Conservation (phyloP, 352 stramenopile species). For the Albugo laibachii region DNA sequence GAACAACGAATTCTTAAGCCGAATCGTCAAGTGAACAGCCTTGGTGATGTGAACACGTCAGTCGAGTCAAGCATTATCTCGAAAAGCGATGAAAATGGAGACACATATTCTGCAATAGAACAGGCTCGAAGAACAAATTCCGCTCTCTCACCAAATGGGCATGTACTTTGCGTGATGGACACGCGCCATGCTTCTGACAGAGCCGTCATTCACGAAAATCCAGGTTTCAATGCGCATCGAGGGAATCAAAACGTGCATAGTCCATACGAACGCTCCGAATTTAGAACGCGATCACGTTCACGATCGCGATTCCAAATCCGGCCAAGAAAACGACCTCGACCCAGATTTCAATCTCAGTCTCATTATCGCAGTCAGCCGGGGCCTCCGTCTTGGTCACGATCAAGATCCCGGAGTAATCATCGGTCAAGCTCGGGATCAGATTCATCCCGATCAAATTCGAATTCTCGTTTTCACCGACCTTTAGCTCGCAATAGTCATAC, state of each 20-base stretch:
- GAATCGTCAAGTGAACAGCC: background rate
- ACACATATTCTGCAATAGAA: conserved; percentile 2
- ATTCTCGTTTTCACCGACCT: conserved; percentile 8
- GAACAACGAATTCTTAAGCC: conserved; percentile 13
- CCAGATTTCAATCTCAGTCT: background rate
- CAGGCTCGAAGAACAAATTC: background rate
- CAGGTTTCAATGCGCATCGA: conserved; percentile 7
- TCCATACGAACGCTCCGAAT: conserved; percentile 4
- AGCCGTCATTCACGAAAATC: background rate
- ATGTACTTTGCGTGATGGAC: background rate
- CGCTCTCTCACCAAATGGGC: background rate
- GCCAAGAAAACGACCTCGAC: background rate
- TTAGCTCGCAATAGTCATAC: conserved; percentile 1
- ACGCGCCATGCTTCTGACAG: background rate
- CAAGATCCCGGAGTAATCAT: conserved; percentile 13
- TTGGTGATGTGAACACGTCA: background rate
- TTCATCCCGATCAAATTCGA: conserved; percentile 2
- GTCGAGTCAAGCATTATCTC: conserved; percentile 2
- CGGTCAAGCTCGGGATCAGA: conserved; percentile 17
- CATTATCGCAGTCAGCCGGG: conserved; percentile 3
- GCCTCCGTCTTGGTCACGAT: conserved; percentile 7
- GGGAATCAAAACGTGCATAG: conserved; percentile 5
- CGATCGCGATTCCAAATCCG: conserved; percentile 1
- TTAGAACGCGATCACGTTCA: conserved; percentile 17
- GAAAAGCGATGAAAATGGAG: conserved; percentile 8